These are phyloP conservation scores for Aspergillus neoniger DNA, from an alignment of 2,329 filamentous ascomycete species.

Conservation along the genomic window DNA sequence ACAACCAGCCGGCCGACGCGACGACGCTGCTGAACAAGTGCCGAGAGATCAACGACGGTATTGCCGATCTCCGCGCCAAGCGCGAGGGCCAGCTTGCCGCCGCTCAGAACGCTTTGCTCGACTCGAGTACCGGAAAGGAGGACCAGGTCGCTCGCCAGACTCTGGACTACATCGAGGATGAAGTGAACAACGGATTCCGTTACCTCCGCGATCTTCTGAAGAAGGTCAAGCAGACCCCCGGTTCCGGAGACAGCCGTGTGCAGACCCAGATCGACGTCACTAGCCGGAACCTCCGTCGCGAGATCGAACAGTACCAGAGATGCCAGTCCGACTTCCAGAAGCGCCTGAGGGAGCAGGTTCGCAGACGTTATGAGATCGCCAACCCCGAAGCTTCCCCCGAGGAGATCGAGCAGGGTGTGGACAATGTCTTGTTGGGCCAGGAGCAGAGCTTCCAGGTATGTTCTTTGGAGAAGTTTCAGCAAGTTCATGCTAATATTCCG, in stretches of 20 bases:
- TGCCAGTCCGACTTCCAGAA: constrained; percentile 79
- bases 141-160: constrained; percentile 66
- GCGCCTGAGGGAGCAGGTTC: constrained; percentile 79
- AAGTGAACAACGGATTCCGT: constrained; percentile 83
- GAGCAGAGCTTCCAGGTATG: constrained; percentile 83
- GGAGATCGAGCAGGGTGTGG: constrained; percentile 76
- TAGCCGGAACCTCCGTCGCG: constrained; percentile 75
- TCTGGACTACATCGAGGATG: constrained; percentile 71
- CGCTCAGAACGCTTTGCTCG: constrained; percentile 71
- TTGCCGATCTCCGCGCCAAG: constrained; percentile 72
- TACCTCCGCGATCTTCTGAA: constrained; percentile 77
- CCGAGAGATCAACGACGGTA: constrained; percentile 73
- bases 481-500: not conserved
- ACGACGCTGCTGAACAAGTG: constrained; percentile 84
- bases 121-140: constrained; percentile 69
- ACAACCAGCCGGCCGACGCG: constrained; percentile 55
- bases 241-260: constrained; percentile 72
- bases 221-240: constrained; percentile 77
- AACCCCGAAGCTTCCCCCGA: constrained; percentile 75
- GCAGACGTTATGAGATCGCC: constrained; percentile 87
- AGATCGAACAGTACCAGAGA: constrained; percentile 79
- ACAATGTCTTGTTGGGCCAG: constrained; percentile 63
- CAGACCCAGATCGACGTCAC: constrained; percentile 77
- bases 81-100: constrained; percentile 50
- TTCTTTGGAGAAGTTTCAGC: not conserved